Evolutionary conservation across 2,329 filamentous ascomycete genomes (phyloP).

Genomic region (Microsporum canis): DNA sequence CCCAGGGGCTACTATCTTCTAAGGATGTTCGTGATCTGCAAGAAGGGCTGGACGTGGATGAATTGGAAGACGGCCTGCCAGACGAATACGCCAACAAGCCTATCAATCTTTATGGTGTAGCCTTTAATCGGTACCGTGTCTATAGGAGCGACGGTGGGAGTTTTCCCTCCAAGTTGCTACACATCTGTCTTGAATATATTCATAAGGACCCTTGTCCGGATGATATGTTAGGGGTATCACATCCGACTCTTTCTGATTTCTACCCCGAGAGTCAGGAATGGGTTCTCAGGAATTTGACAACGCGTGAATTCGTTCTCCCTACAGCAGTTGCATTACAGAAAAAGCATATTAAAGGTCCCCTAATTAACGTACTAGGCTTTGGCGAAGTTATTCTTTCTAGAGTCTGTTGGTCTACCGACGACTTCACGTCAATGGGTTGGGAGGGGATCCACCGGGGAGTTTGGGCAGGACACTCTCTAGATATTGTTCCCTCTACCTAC

Average conservation of each 20-base stretch:
- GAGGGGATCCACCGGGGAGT: slow-evolving; percentile 5
- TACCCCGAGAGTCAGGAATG: slow-evolving; percentile 7
- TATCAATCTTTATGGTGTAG: background rate
- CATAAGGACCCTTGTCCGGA: background rate
- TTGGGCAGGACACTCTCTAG: slow-evolving; percentile 9
- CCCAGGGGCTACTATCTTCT: slow-evolving; percentile 13
- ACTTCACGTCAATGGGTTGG: slow-evolving; percentile 3
- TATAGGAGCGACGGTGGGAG: background rate
- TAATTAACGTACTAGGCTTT: slow-evolving; percentile 9
- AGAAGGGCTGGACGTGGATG: slow-evolving; percentile 10
- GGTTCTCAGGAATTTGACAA: slow-evolving; percentile 10
- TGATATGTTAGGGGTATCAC: background rate
- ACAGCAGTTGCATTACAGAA: slow-evolving; percentile 7
- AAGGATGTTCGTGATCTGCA: slow-evolving; percentile 15
- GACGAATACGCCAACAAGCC: background rate
- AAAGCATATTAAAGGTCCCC: slow-evolving; percentile 7
- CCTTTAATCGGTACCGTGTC: background rate
- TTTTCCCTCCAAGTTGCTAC: slow-evolving; percentile 3
- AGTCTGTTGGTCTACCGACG: slow-evolving; percentile 6
- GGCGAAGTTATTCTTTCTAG: slow-evolving; percentile 8
- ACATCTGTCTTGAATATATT: slow-evolving; percentile 8
- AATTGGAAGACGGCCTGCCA: background rate
- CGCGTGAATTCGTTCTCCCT: slow-evolving; percentile 8
- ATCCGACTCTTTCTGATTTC: background rate
- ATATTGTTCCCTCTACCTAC: slow-evolving; percentile 8